Evolutionary conservation across 176 grass and related monocot species (phyloP), one percentile per base, ranked within the genome.

Genomic region (Avena eriantha): DNA sequence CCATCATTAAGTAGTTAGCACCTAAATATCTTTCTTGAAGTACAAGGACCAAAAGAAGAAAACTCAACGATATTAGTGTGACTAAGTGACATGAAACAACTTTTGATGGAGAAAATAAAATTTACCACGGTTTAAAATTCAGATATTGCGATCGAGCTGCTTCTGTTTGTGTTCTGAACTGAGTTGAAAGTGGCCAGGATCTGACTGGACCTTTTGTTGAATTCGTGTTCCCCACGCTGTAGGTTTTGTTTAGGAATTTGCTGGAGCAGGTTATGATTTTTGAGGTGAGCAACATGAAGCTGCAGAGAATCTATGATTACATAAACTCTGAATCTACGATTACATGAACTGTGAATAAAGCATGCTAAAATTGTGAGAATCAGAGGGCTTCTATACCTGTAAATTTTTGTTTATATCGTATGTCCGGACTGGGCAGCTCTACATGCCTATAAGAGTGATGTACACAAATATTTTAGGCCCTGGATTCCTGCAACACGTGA

Each of bases 171-270:
- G 19, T 81, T 46, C 59, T 60, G 17, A 55, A 80, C 10, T 84
- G 82, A 74, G 50, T 68, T 76, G 47, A 43, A 82, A 39, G 43
- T 47, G 26, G 17, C 15, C 23, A 9, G 26, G 36, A 56, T 22
- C 47, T 66, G 23, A 57, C 8, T 63, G 74, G 66, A 48, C 8
- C 35, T 50, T 88, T 88, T 79, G 3, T 15, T 83, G 76, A 85
- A 58, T 47, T 8, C 15, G 17, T 71, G 12, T 59, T 83, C 41
- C 46, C 87, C 66, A 76, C 22, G 26, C 70, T 93, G 73, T 76
- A 95, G 96, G 84, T 95, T 94, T 83, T 98, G 79, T 98, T 95
- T 87, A 86, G 71, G 18, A 92, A 98, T 93, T 77, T 98, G 84
- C 92, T 96, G 87, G 90, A 96, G 73, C 93, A 84, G 79, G 88